Evolutionary conservation across 345 rosid species (phyloP), one percentile per base, ranked within the genome.

Genomic region (Citrus hindsii): DNA sequence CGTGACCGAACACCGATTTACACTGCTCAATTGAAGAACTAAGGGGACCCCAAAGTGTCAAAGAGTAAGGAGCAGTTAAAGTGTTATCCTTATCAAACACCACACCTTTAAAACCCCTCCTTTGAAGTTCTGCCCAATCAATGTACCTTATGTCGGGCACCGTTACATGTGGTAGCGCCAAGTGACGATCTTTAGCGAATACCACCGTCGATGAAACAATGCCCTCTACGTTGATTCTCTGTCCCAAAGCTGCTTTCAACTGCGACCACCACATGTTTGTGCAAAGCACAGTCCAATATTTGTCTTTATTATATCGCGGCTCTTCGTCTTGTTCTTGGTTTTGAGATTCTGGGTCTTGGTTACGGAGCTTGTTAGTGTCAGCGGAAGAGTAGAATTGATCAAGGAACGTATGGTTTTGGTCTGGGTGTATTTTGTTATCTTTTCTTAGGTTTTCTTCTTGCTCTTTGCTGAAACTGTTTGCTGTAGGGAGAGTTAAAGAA

Each of bases 21-120:
- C 99, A 97, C 78, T 55, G 85, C 30, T 92, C 91, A 25, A 93
- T 84, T 2, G 99, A 93, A 24, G 92, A 77, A 9, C 77, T 77
- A 40, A 92, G 89, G 14, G 95, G 90, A 21, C 82, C 87, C 95
- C 97, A 94, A 40, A 93, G 84, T 33, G 90, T 83, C 85, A 97
- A 82, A 75, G 94, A 82, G 81, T 97, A 94, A 77, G 98, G 98
- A 74, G 89, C 97, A 2, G 98, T 94, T 30, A 97, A 90, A 2
- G 98, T 97, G 74, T 97, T 97, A 69, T 97, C 99, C 83, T 97
- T 97, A 74, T 97, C 99, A 67, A 97, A 97, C 28, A 97, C 99
- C 12, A 97, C 98, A 4, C 98, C 99, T 68, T 82, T 87, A 80
- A 94, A 97, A 2, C 99, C 99, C 77, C 88, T 91, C 73, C 73